These are phyloP conservation scores for Sugiyamaella boreocaroliniensis DNA, from an alignment of 805 yeast genomes.

Conservation along the genomic window DNA sequence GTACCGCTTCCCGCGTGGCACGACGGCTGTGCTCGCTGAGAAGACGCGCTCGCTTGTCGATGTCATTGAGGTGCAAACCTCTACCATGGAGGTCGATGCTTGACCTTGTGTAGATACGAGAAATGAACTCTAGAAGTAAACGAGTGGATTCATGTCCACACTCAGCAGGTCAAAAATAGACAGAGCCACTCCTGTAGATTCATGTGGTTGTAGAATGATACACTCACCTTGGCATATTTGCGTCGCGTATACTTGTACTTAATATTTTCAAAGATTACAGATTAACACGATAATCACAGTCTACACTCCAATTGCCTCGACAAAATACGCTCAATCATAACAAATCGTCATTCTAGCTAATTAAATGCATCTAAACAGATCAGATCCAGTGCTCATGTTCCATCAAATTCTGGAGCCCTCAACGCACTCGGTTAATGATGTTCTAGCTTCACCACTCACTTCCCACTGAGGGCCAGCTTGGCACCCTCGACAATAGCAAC, in stretches of 20 bases:
- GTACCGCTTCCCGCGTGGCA: constrained; percentile 84
- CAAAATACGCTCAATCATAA: neutral
- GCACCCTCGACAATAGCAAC: constrained; percentile 92
- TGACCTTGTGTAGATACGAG: constrained; percentile 1
- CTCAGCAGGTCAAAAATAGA: neutral
- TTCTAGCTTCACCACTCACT: neutral
- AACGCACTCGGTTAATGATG: too few relatives aligned
- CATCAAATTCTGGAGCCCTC: too few relatives aligned
- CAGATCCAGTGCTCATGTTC: neutral
- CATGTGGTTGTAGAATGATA: too few relatives aligned
- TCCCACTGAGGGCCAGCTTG: constrained; percentile 43
- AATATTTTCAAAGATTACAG: too few relatives aligned
- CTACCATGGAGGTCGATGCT: constrained; percentile 46
- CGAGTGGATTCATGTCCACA: neutral
- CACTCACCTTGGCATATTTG: too few relatives aligned
- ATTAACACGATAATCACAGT: too few relatives aligned
- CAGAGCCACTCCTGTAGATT: neutral
- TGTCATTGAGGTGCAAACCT: constrained; percentile 48
- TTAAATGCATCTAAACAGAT: neutral
- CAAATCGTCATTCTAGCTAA: neutral
- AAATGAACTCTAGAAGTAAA: neutral
- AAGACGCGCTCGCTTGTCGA: constrained; percentile 59
- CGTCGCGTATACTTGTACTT: too few relatives aligned
- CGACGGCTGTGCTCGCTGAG: constrained; percentile 79
- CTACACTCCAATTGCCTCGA: neutral